Evolutionary conservation across 768 basidiomycete genomes (phyloP).

Genomic region (Psilocybe cubensis): DNA sequence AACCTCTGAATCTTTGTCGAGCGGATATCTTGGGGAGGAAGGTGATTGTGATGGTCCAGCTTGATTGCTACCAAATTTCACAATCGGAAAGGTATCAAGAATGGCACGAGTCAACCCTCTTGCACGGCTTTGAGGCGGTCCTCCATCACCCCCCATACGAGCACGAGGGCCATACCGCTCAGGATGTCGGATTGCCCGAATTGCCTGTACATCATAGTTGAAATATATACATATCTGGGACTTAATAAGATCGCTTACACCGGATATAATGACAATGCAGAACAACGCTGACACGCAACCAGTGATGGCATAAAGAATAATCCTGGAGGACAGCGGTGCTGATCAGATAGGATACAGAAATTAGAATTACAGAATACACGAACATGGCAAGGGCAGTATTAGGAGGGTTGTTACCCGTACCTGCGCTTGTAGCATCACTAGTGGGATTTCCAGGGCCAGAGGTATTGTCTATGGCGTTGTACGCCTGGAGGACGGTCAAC

Average conservation of each 20-base stretch:
- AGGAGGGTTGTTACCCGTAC: constrained; percentile 21
- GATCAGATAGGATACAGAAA: background rate
- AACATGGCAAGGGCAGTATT: constrained; percentile 83
- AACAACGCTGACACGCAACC: constrained; percentile 88
- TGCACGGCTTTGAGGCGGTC: constrained; percentile 64
- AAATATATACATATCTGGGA: constrained; percentile 6
- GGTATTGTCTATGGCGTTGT: constrained; percentile 54
- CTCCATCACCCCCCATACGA: constrained; percentile 41
- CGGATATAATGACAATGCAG: constrained; percentile 82
- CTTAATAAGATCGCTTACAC: constrained; percentile 52
- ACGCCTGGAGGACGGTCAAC: constrained; percentile 68
- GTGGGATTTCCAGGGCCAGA: constrained; percentile 25
- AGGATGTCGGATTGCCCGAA: constrained; percentile 84
- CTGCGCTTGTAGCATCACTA: constrained; percentile 23
- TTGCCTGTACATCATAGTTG: constrained; percentile 51
- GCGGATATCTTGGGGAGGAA: background rate
- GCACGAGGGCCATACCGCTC: constrained; percentile 87
- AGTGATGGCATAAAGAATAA: constrained; percentile 85
- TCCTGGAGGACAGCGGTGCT: constrained; percentile 46
- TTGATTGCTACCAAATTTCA: constrained; percentile 68
- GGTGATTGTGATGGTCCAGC: constrained; percentile 2
- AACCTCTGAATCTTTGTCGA: constrained; percentile 30
- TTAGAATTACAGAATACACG: constrained; percentile 19
- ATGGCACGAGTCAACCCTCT: constrained; percentile 91
- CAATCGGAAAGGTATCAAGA: constrained; percentile 92